Base-by-base conservation (phyloP, 805 yeast genomes). In the Cyberlindnera sargentensis region DNA sequence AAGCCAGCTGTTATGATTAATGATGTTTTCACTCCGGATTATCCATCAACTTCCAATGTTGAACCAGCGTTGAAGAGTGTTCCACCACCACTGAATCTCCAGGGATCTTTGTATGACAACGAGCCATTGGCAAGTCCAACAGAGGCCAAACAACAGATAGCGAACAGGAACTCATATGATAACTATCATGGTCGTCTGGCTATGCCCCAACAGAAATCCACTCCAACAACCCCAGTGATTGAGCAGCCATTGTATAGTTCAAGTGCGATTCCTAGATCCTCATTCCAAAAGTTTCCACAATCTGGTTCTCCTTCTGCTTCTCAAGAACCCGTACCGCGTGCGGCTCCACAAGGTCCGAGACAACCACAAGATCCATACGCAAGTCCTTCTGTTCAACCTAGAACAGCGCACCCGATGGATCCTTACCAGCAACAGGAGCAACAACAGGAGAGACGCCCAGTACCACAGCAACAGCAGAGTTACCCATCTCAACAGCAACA, bases 21-120 rank as follows among this genome's bases (percentile, higher is more conserved):
- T 20, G 51, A 65, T 40, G 36, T 51, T 7, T 55, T 62, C 46
- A 61, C 60, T 36, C 60, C 59, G 31, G 60, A 54, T 39, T 58
- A 62, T 36, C 46, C 44, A 11, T 31, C 36, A 5, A 11, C 20
- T 15, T 15, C 20, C 20, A 15, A 15, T 15, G 20, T 9, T 28
- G 30, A 28, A 28, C 30, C 30, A 28, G 30, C 6, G 9, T 28
- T 9, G 6, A 28, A 6, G 9, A 28, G 8, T 9, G 29, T 24
- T 35, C 37, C 20, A 35, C 29, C 37, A 35, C 10, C 29, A 24
- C 11, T 35, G 30, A 24, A n/a, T 2, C 9, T 24, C 4, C 30
- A 24, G 3, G n/a, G n/a, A 25, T 3, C 30, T 9, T 37, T 20
- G 5, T 29, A 30, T 9, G 7, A n/a, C 7, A 28, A 29, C 20